Conservation (phyloP, 495 filamentous ascomycete species). For the Bryoglossum gracile region DNA sequence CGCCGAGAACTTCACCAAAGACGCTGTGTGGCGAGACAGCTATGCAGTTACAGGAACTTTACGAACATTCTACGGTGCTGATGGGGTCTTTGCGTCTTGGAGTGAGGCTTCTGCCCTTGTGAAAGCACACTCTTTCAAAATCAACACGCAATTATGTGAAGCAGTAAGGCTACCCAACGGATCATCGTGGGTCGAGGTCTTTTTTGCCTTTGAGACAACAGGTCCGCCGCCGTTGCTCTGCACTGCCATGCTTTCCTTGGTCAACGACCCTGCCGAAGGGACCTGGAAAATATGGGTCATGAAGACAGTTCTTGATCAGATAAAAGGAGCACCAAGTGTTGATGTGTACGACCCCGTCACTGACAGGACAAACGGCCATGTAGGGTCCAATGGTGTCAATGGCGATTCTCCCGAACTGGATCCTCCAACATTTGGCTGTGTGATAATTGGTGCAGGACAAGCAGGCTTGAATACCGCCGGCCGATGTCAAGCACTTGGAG, state of each 20-base stretch:
- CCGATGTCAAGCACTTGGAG: slow-evolving; percentile 1
- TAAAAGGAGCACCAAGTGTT: slow-evolving; percentile 4
- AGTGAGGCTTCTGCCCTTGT: not conserved
- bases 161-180: not conserved
- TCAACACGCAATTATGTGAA: not conserved
- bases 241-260: slow-evolving; percentile 1
- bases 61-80: slow-evolving; percentile 7
- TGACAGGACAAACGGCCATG: not conserved
- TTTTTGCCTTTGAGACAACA: slow-evolving; percentile 7
- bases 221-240: not conserved
- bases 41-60: slow-evolving; percentile 12
- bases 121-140: not conserved
- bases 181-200: not conserved
- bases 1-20: not conserved
- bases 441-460: slow-evolving; percentile 5
- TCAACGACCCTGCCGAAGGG: not conserved
- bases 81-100: not conserved
- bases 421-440: slow-evolving; percentile 6
- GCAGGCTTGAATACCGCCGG: not conserved
- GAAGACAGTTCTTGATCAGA: slow-evolving; percentile 14
- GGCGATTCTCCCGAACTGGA: not conserved
- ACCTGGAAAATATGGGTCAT: slow-evolving; percentile 16
- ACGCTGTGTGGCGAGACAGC: slow-evolving; percentile 13
- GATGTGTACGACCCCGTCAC: slow-evolving; percentile 1
- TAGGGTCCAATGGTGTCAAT: not conserved